phyloP scores from a whole-genome alignment of 345 rosid species.

The Stellera chamaejasme region DNA sequence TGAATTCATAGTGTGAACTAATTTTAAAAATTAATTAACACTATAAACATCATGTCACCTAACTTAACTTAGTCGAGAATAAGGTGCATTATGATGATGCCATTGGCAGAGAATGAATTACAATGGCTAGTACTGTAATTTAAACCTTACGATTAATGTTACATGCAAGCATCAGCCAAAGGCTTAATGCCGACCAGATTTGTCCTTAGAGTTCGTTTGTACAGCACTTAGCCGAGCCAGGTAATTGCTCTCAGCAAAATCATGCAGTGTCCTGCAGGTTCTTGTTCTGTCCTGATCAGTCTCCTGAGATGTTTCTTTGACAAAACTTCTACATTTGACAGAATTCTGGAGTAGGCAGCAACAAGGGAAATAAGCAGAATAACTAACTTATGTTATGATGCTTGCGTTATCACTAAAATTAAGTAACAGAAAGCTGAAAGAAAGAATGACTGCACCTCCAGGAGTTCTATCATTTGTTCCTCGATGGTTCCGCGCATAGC shows the following conservation, averaged over 20 bases:
- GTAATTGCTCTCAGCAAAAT: constrained; percentile 84
- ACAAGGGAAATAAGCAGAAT: background rate
- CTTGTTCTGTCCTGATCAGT: constrained; percentile 34
- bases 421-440: background rate
- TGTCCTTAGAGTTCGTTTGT: constrained; percentile 24
- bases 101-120: too few relatives aligned
- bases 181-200: too few relatives aligned
- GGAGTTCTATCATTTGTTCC: constrained; percentile 82
- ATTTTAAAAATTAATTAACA: too few relatives aligned
- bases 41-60: too few relatives aligned
- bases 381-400: too few relatives aligned
- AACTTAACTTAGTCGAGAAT: too few relatives aligned
- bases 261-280: constrained; percentile 59
- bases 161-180: too few relatives aligned
- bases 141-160: too few relatives aligned
- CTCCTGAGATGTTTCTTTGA: constrained; percentile 41
- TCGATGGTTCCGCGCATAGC: constrained; percentile 92
- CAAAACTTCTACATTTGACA: constrained; percentile 41
- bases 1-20: too few relatives aligned
- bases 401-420: too few relatives aligned
- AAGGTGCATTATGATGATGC: too few relatives aligned
- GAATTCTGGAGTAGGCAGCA: constrained; percentile 36
- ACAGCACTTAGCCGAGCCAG: constrained; percentile 59
- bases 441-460: constrained; percentile 39
- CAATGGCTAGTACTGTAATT: too few relatives aligned